A percentile compares a stretch with the other conserved stretches of the same genome.
Conservation (phyloP, 1,284 basidiomycete genomes). For the Earliella scabrosa region DNA sequence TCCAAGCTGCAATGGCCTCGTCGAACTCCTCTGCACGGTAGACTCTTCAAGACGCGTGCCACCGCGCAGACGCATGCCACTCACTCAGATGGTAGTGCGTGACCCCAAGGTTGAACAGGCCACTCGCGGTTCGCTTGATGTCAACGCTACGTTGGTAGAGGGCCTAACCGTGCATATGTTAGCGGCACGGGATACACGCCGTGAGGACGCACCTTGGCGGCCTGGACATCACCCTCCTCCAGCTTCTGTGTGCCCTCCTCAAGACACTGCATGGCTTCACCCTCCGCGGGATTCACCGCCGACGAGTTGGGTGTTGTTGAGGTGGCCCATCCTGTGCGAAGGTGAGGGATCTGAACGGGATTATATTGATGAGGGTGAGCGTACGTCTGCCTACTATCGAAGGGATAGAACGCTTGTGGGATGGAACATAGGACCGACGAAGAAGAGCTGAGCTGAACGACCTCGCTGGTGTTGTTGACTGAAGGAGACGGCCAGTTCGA, state of each 20-base stretch:
- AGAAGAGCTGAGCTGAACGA: background rate
- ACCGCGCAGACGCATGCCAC: conserved; percentile 29
- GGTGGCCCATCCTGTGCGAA: conserved; percentile 75
- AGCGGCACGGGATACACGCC: background rate
- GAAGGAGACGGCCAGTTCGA: background rate
- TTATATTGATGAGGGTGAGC: background rate
- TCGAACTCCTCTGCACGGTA: conserved; percentile 93
- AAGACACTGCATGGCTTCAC: conserved; percentile 80
- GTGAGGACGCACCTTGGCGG: conserved; percentile 57
- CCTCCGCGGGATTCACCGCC: conserved; percentile 82
- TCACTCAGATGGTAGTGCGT: conserved; percentile 87
- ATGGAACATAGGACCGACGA: background rate
- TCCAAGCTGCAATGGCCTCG: conserved; percentile 86
- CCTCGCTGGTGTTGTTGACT: background rate
- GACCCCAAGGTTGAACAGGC: conserved; percentile 88
- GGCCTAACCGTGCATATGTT: conserved; percentile 25
- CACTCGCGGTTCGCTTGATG: conserved; percentile 82
- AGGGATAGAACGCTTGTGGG: no score
- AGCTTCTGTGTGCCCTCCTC: conserved; percentile 88
- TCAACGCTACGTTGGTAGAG: conserved; percentile 83
- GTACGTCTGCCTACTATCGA: background rate
- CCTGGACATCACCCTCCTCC: conserved; percentile 88
- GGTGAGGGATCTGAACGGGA: no score
- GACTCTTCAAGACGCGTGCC: conserved; percentile 2
- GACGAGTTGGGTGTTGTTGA: conserved; percentile 82